Conservation (phyloP, 1,284 basidiomycete species). For the Earliella scabrosa region DNA sequence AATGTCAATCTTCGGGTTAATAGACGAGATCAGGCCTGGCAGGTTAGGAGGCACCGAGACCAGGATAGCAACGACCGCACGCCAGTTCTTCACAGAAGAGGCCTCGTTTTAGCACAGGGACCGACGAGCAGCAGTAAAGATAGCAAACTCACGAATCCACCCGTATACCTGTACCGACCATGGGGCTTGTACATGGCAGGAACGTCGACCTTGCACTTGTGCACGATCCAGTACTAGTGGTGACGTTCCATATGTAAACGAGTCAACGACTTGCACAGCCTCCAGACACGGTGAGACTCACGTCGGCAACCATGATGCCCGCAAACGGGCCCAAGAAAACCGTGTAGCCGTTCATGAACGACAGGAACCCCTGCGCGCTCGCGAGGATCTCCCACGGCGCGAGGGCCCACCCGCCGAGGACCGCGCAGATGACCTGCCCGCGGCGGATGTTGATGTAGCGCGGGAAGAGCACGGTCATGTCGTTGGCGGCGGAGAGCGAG, state of each 20-base stretch:
- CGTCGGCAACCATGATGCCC: constrained; percentile 75
- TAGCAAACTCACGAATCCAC: constrained; percentile 57
- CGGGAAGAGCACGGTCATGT: constrained; percentile 72
- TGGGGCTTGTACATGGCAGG: constrained; percentile 73
- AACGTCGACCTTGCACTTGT: constrained; percentile 65
- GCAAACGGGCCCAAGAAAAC: constrained; percentile 77
- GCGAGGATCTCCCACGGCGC: constrained; percentile 60
- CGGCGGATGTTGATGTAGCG: constrained; percentile 77
- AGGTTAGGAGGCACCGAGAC: constrained; percentile 66
- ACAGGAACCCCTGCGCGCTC: constrained; percentile 52
- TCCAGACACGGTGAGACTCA: constrained; percentile 38
- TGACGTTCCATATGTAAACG: neutral
- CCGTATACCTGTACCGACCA: constrained; percentile 66
- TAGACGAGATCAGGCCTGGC: constrained; percentile 70
- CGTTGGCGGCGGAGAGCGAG: constrained; percentile 78
- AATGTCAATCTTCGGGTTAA: constrained; percentile 60
- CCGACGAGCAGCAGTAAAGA: neutral
- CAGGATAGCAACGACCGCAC: constrained; percentile 66
- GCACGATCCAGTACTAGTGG: constrained; percentile 67
- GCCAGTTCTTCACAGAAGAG: constrained; percentile 62
- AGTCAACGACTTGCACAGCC: too few species aligned
- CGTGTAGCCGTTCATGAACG: constrained; percentile 72
- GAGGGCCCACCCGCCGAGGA: constrained; percentile 70
- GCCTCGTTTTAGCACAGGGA: neutral
- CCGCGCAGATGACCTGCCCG: constrained; percentile 74